These are phyloP conservation scores for Scheffersomyces titani DNA, from an alignment of 1,139 yeast species.

Conservation along the genomic window DNA sequence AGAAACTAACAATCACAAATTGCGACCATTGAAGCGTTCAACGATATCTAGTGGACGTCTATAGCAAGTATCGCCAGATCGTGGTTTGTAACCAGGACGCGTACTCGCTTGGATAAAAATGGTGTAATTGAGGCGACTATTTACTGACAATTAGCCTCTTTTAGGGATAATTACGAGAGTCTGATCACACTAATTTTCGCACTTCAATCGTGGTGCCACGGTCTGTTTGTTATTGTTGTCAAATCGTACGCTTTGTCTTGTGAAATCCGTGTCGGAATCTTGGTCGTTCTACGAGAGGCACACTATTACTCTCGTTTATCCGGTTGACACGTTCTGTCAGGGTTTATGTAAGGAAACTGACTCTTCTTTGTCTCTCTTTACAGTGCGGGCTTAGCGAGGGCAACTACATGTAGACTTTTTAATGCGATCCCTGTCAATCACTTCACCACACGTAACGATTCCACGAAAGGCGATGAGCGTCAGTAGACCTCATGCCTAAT, in stretches of 20 bases:
- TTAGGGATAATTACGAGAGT: neutral
- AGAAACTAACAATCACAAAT: neutral
- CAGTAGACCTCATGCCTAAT: neutral
- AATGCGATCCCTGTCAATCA: neutral
- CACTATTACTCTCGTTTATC: neutral
- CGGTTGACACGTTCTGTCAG: neutral
- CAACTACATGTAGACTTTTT: neutral
- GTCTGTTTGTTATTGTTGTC: neutral
- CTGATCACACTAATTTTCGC: neutral
- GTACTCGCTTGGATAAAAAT: neutral
- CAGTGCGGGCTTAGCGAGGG: neutral
- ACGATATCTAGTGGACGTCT: neutral
- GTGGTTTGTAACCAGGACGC: neutral
- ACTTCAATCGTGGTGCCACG: neutral
- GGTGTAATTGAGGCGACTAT: neutral
- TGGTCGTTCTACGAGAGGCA: neutral
- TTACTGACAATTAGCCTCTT: neutral
- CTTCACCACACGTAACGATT: neutral
- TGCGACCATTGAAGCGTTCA: neutral
- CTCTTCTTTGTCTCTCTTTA: neutral
- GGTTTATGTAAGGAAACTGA: neutral
- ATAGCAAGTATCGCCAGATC: neutral
- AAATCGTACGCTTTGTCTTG: neutral
- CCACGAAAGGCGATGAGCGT: neutral
- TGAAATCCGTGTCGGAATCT: neutral